A percentile compares a stretch with the other conserved stretches of the same genome.
phyloP scores from a whole-genome alignment of 768 basidiomycete genomes.

The Amanita muscaria region DNA sequence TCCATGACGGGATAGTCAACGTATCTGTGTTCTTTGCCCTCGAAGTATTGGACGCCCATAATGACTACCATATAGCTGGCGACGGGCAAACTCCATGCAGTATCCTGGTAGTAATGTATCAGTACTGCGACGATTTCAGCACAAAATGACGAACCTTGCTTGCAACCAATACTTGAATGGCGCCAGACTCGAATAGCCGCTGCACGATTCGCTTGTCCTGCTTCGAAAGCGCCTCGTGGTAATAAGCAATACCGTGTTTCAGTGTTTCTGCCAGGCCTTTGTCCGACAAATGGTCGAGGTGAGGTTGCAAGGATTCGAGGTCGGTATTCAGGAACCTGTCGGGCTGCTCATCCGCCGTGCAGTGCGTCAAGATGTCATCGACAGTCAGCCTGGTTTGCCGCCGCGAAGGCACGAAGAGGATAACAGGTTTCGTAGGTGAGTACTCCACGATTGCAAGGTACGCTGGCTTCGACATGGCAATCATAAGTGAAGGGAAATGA shows the following conservation, averaged over 20 bases:
- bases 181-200: constrained; percentile 85
- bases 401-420: constrained; percentile 88
- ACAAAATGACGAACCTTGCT: constrained; percentile 57
- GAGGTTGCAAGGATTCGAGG: constrained; percentile 73
- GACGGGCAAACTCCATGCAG: constrained; percentile 92
- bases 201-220: constrained; percentile 95
- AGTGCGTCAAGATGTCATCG: constrained; percentile 83
- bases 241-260: constrained; percentile 88
- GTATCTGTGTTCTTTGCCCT: constrained; percentile 97
- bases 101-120: constrained; percentile 47
- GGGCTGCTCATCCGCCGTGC: constrained; percentile 75
- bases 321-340: constrained; percentile 89
- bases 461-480: constrained; percentile 96
- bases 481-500: no score
- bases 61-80: constrained; percentile 97
- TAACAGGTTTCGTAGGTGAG: constrained; percentile 76
- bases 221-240: constrained; percentile 86
- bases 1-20: constrained; percentile 98
- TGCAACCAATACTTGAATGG: constrained; percentile 89
- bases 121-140: not conserved
- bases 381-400: constrained; percentile 93
- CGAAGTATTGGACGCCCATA: constrained; percentile 97
- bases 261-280: constrained; percentile 67
- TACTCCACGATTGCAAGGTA: constrained; percentile 90
- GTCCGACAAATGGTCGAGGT: constrained; percentile 80